phyloP scores from a whole-genome alignment of 495 filamentous ascomycete genomes.

The Immersiella caudata region DNA sequence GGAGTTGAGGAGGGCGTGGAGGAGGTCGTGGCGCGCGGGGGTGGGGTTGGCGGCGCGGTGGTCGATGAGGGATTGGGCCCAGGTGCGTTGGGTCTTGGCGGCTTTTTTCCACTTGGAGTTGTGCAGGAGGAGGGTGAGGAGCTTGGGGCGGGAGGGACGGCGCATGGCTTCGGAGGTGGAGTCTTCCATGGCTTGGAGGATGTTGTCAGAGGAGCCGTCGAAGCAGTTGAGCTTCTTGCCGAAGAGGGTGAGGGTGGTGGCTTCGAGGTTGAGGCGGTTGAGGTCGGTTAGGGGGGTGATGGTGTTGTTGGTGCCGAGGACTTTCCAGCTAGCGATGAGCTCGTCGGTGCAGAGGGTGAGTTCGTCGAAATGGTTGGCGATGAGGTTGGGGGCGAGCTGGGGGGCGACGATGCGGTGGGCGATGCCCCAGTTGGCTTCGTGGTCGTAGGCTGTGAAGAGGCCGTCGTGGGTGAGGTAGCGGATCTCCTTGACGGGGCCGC shows the following conservation, averaged over 20 bases:
- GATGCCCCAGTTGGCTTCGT: constrained; percentile 68
- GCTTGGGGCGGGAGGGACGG: constrained; percentile 55
- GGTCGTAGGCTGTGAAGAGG: constrained; percentile 68
- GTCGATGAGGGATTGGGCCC: constrained; percentile 61
- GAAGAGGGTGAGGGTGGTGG: constrained; percentile 64
- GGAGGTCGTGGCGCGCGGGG: constrained; percentile 63
- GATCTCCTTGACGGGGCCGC: constrained; percentile 57
- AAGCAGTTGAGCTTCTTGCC: constrained; percentile 70
- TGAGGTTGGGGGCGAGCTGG: constrained; percentile 63
- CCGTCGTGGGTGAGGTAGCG: constrained; percentile 63
- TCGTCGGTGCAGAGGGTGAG: constrained; percentile 69
- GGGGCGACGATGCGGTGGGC: constrained; percentile 73
- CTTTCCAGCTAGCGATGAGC: constrained; percentile 69
- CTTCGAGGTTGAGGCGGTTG: constrained; percentile 70
- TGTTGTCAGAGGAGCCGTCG: constrained; percentile 61
- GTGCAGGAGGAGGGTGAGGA: constrained; percentile 59
- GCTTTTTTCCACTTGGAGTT: constrained; percentile 58
- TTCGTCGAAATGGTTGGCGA: constrained; percentile 64
- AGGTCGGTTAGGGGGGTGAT: constrained; percentile 66
- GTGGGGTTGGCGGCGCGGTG: constrained; percentile 59
- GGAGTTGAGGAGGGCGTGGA: constrained; percentile 66
- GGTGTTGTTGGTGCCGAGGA: constrained; percentile 52
- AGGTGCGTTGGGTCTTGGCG: constrained; percentile 53
- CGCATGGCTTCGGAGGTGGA: constrained; percentile 62
- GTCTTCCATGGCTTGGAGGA: constrained; percentile 66